Percentiles rank a stretch among this genome's conserved stretches.
Conservation (phyloP, 2,329 filamentous ascomycete genomes). For the Cercospora zeae-maydis region DNA sequence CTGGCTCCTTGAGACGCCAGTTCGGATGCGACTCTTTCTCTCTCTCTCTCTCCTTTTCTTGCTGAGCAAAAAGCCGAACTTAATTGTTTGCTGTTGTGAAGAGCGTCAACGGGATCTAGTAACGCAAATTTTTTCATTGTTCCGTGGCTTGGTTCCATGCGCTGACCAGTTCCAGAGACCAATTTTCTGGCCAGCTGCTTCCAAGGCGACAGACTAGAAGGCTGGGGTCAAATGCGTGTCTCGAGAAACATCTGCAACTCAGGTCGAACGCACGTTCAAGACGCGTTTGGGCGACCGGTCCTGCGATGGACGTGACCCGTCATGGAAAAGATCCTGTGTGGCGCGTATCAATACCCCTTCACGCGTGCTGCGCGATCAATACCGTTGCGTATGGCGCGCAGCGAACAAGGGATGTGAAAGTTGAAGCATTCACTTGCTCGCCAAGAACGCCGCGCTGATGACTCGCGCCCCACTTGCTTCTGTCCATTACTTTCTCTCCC, state of each 20-base stretch:
- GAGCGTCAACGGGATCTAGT: background rate
- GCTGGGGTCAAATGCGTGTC: background rate
- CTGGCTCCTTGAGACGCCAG: background rate
- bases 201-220: background rate
- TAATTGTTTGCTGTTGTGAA: background rate
- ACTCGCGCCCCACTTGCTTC: background rate
- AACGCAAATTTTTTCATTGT: background rate
- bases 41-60: background rate
- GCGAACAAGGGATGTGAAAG: background rate
- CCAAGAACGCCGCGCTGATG: background rate
- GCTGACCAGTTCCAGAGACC: background rate
- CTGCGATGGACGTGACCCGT: background rate
- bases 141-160: background rate
- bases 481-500: background rate
- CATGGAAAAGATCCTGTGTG: background rate
- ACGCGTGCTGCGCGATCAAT: background rate
- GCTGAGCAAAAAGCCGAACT: background rate
- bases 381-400: background rate
- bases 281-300: background rate
- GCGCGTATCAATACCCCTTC: background rate
- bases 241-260: background rate
- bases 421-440: background rate
- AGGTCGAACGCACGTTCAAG: background rate
- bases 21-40: background rate
- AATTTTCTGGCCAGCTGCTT: background rate